Evolutionary conservation across 1,139 yeast genomes (phyloP).

Genomic region (Hanseniaspora sp.): DNA sequence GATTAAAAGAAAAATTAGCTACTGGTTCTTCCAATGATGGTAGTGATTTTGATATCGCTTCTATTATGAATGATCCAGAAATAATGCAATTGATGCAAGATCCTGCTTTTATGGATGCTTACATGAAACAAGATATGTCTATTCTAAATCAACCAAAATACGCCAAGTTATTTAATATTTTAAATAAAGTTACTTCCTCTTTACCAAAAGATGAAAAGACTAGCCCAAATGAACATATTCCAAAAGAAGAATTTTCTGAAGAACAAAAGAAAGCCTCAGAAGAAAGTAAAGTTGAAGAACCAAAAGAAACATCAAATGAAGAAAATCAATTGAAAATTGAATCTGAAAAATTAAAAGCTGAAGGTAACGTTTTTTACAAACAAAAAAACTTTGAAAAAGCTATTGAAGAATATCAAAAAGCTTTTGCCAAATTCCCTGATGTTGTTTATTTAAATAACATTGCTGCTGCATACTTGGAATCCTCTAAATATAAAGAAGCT

Average conservation of each 20-base stretch:
- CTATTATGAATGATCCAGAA: conserved; percentile 72
- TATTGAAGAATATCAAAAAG: conserved; percentile 69
- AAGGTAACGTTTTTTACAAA: conserved; percentile 82
- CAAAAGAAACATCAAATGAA: conserved; percentile 26
- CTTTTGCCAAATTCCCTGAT: conserved; percentile 74
- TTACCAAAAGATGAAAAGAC: conserved; percentile 43
- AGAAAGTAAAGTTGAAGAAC: conserved; percentile 29
- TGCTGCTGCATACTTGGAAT: conserved; percentile 95
- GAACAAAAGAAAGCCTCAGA: conserved; percentile 24
- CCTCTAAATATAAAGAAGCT: conserved; percentile 80
- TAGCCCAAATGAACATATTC: conserved; percentile 23
- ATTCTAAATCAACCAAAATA: conserved; percentile 32
- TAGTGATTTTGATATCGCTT: conserved; percentile 69
- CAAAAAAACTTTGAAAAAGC: conserved; percentile 87
- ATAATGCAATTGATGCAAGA: conserved; percentile 81
- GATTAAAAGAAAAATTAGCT: conserved; percentile 35
- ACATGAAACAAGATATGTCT: not conserved
- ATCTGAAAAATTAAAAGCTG: conserved; percentile 73
- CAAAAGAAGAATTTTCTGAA: conserved; percentile 20
- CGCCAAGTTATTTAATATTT: conserved; percentile 77
- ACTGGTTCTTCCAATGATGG: conserved; percentile 30
- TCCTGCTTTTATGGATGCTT: conserved; percentile 55
- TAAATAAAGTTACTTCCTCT: conserved; percentile 80
- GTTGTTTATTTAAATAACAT: conserved; percentile 90
- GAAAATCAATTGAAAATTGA: conserved; percentile 34